phyloP scores from a whole-genome alignment of 1,139 yeast genomes.

The Geotrichum bryndzae region DNA sequence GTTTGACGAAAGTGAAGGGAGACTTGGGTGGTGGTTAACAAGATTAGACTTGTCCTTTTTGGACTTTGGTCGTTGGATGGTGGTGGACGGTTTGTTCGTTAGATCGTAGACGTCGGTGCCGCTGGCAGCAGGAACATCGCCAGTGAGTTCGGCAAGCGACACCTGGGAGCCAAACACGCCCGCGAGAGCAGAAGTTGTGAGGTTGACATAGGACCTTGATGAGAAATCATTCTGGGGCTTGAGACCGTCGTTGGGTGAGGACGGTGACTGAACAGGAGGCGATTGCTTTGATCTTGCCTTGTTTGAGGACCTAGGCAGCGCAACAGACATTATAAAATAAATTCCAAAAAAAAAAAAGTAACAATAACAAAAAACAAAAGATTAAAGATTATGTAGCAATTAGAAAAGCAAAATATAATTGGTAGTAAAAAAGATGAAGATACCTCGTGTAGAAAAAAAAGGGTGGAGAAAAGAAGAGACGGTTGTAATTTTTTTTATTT shows the following conservation, averaged over 20 bases:
- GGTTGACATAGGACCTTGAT: constrained; percentile 25
- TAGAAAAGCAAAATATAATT: neutral
- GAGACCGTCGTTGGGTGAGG: neutral
- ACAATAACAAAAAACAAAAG: neutral
- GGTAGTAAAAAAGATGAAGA: neutral
- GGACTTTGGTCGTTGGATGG: neutral
- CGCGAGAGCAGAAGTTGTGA: constrained; percentile 32
- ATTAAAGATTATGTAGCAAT: neutral
- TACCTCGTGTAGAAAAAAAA: neutral
- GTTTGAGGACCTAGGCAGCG: constrained; percentile 10
- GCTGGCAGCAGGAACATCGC: constrained; percentile 25
- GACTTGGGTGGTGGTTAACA: constrained; percentile 1
- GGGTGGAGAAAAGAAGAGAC: too few relatives aligned
- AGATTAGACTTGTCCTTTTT: neutral
- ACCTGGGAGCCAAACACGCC: constrained; percentile 38
- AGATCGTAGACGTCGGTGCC: neutral
- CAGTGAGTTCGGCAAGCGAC: constrained; percentile 36
- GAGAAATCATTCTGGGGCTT: neutral
- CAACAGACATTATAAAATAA: constrained; percentile 12
- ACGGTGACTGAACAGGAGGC: neutral
- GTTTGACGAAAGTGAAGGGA: constrained; percentile 7
- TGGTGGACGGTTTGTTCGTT: neutral
- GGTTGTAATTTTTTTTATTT: neutral
- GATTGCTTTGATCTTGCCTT: neutral
- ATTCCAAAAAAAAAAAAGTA: neutral